phyloP scores from a whole-genome alignment of 768 basidiomycete genomes.

The Kwoniella dendrophila region DNA sequence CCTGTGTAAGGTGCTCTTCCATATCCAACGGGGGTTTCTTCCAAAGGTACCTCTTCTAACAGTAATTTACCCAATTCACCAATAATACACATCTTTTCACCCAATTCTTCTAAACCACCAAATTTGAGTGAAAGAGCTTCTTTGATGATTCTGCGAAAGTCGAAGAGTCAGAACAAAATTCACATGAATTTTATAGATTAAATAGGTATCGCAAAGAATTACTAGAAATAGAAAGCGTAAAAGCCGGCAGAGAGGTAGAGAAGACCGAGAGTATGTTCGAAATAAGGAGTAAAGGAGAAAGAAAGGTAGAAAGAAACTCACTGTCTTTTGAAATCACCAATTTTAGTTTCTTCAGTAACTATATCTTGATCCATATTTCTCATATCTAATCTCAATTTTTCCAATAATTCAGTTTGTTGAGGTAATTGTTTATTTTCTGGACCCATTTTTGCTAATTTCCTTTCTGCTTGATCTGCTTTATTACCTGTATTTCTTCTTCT shows the following conservation, averaged over 20 bases:
- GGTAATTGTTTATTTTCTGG: conserved; percentile 81
- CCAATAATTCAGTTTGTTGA: conserved; percentile 72
- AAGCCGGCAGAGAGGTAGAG: too few species aligned
- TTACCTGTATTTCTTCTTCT: conserved; percentile 67
- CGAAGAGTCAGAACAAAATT: too few species aligned
- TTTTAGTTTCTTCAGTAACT: conserved; percentile 73
- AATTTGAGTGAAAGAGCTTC: conserved; percentile 82
- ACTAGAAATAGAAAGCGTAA: not conserved
- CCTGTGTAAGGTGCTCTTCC: conserved; percentile 70
- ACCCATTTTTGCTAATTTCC: conserved; percentile 85
- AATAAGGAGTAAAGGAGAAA: not conserved
- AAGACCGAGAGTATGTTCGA: not conserved
- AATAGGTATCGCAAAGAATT: not conserved
- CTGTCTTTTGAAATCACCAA: conserved; percentile 80
- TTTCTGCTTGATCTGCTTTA: conserved; percentile 81
- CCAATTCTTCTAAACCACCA: conserved; percentile 78
- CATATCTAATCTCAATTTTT: conserved; percentile 74
- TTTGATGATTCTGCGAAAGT: conserved; percentile 59
- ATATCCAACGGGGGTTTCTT: conserved; percentile 76
- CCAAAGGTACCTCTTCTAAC: conserved; percentile 74
- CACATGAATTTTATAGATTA: too few species aligned
- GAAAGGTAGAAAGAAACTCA: conserved; percentile 22
- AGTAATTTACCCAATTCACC: conserved; percentile 62
- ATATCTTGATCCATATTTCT: conserved; percentile 74
- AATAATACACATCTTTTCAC: conserved; percentile 73